These are phyloP conservation scores for Phytophthora pinifolia DNA, from an alignment of 352 stramenopile genomes.

Conservation along the genomic window DNA sequence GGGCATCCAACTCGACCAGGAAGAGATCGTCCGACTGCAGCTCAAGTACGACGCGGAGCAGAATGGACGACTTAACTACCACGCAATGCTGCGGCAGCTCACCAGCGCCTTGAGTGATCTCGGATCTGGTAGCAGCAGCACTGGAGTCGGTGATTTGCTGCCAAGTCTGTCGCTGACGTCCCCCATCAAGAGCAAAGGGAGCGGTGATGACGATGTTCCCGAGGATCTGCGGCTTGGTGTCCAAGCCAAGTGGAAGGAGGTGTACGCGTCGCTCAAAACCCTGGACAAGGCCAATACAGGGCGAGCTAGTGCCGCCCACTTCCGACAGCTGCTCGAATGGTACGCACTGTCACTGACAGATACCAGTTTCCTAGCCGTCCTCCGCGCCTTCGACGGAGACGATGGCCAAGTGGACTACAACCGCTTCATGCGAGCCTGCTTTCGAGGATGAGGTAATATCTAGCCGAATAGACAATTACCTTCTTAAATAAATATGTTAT, in stretches of 20 bases:
- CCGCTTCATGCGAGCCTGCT: constrained; percentile 67
- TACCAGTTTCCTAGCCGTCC: constrained; percentile 48
- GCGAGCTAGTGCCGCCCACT: constrained; percentile 57
- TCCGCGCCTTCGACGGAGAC: constrained; percentile 65
- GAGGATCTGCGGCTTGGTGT: constrained; percentile 52
- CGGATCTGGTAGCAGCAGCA: constrained; percentile 3
- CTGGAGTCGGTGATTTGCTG: constrained; percentile 14
- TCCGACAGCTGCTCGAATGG: constrained; percentile 77
- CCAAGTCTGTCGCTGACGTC: constrained; percentile 30
- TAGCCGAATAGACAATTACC: not conserved
- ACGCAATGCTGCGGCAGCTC: constrained; percentile 60
- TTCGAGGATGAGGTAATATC: constrained; percentile 28
- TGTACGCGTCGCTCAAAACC: constrained; percentile 70
- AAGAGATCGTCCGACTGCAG: constrained; percentile 66
- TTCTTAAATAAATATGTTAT: constrained; percentile 30
- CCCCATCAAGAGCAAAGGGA: constrained; percentile 14
- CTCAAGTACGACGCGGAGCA: constrained; percentile 81
- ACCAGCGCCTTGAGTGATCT: constrained; percentile 56
- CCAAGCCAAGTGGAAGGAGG: constrained; percentile 69
- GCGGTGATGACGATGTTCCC: constrained; percentile 23
- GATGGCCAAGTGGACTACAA: constrained; percentile 76
- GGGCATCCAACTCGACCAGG: constrained; percentile 50
- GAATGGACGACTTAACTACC: constrained; percentile 66
- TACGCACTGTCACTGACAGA: constrained; percentile 58
- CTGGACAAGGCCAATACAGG: constrained; percentile 58